Evolutionary conservation across 2,329 filamentous ascomycete genomes (phyloP), one percentile per base, ranked within the genome.

Genomic region (Pseudopyricularia cyperi): DNA sequence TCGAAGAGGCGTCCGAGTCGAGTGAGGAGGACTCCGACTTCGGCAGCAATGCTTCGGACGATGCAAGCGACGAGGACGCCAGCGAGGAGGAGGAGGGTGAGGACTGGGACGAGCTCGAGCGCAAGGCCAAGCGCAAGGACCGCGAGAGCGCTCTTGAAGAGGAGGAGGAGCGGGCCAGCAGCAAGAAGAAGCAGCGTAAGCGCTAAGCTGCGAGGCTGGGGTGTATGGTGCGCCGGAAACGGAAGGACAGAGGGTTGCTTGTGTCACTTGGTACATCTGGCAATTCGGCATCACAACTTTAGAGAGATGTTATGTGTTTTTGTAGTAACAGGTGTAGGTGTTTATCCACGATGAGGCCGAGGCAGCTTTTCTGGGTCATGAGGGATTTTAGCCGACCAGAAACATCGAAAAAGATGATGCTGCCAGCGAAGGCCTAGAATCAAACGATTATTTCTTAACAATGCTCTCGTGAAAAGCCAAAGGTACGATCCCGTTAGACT

Each of bases 41-140:
- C 63, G 90, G 95, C 61, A 91, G 91, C 62, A 90, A 95, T 61
- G 87, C 85, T 1, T 86, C 80, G 22, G 87, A 84, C 2, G 87
- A 91, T 56, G 91, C 89, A 30, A 85, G 81, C 56, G 89, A 91
- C 12, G 87, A 88, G 52, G 85, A 86, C 19, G 74, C 79, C 17
- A 80, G 79, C 44, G 87, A 90, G 7, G 85, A 86, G 46, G 86
- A 88, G 12, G 87, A 82, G 57, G 85, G 86, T 48, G 86, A 96
- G 65, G 88, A 94, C 63, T 96, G 91, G 91, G 90, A 97, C 64
- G 89, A 94, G 67, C 66, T 96, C 54, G 91, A 96, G 72, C 83
- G 84, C 68, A 95, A 95, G 74, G 90, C 85, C 3, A 88, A 83
- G 71, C 89, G 90, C 69, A 82, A 87, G 62, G 90, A 91, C 68